Conservation (phyloP, 108 stramenopile species). For the Nitzschia putrida region DNA sequence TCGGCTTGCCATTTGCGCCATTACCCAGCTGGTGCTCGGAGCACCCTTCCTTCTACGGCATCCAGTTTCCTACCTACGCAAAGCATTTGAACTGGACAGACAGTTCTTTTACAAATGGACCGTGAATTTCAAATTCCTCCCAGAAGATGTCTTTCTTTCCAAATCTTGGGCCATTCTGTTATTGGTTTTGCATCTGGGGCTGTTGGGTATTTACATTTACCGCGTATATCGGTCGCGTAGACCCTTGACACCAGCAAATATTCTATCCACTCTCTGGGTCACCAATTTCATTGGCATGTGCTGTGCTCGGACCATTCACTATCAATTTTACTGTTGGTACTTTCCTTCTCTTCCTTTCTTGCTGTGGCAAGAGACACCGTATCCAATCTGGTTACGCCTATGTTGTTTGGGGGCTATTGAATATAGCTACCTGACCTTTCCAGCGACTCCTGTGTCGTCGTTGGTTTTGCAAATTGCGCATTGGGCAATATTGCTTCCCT, state of each 20-base stretch:
- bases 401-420: conserved; percentile 62
- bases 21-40: conserved; percentile 84
- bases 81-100: conserved; percentile 95
- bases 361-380: conserved; percentile 51
- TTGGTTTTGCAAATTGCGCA: conserved; percentile 81
- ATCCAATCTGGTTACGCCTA: conserved; percentile 36
- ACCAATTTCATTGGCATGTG: conserved; percentile 94
- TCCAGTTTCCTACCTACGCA: conserved; percentile 88
- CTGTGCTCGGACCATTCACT: conserved; percentile 94
- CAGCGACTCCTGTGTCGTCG: conserved; percentile 84
- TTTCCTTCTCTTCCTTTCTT: conserved; percentile 83
- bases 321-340: conserved; percentile 98
- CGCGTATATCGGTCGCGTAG: conserved; percentile 21
- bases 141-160: conserved; percentile 82
- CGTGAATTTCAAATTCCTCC: conserved; percentile 92
- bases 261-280: conserved; percentile 78
- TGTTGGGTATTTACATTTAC: conserved; percentile 49
- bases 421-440: conserved; percentile 90
- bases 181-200: conserved; percentile 56
- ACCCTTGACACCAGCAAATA: conserved; percentile 58
- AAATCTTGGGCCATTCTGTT: conserved; percentile 69
- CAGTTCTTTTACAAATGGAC: conserved; percentile 98
- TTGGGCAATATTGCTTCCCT: conserved; percentile 40
- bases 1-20: conserved; percentile 60
- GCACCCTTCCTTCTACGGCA: conserved; percentile 88